A percentile compares a stretch with the other conserved stretches of the same genome.
Evolutionary conservation across 75 land plant genomes (phyloP).

Genomic region (Pinus tabuliformis): DNA sequence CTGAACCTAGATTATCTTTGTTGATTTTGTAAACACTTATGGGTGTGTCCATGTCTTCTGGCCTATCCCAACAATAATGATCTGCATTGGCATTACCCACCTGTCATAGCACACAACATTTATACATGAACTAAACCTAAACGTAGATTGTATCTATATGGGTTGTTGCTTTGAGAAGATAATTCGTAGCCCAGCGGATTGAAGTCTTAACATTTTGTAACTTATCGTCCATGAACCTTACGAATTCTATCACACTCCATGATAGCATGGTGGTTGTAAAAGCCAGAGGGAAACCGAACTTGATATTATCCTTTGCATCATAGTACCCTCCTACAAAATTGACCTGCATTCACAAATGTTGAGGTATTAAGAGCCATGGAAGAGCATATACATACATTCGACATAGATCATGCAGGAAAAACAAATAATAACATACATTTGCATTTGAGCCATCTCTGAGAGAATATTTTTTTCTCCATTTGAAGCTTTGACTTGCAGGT

Average conservation of each 20-base stretch:
- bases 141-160: conserved; percentile 32
- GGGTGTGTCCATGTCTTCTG: conserved; percentile 35
- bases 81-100: conserved; percentile 28
- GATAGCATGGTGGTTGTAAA: conserved; percentile 57
- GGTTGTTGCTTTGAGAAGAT: conserved; percentile 47
- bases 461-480: conserved; percentile 23
- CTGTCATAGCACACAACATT: background rate
- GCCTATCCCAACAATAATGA: conserved; percentile 30
- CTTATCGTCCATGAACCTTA: conserved; percentile 19
- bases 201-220: conserved; percentile 22
- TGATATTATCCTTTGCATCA: conserved; percentile 63
- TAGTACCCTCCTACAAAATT: conserved; percentile 64
- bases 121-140: conserved; percentile 22
- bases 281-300: conserved; percentile 68
- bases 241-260: conserved; percentile 52
- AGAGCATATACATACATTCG: background rate
- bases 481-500: conserved; percentile 12
- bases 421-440: background rate
- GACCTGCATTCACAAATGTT: conserved; percentile 14
- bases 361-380: background rate
- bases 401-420: background rate
- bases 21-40: conserved; percentile 15
- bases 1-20: conserved; percentile 20
- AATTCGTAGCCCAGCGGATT: conserved; percentile 58
- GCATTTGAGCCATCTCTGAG: conserved; percentile 15